Base-by-base conservation (phyloP, 805 yeast species). In the Saturnispora quitensis region DNA sequence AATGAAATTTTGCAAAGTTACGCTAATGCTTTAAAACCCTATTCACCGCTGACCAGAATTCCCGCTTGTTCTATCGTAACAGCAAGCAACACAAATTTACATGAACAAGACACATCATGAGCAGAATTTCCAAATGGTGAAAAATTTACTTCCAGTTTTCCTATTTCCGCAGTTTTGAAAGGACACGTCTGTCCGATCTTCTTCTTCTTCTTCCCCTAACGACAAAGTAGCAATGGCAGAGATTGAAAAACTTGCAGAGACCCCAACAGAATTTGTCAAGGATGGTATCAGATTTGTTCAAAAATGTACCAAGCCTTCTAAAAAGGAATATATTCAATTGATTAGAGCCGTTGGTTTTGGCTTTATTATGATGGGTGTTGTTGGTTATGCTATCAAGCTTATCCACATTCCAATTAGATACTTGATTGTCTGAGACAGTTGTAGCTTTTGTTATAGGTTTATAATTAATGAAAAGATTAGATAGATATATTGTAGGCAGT, bases 261-360 rank as follows among this genome's bases (percentile, higher is more conserved):
- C 87, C 55, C 97, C 98, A 62, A 77, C 82, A 57, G 97, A 89
- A 67, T 89, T 91, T 74, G 73, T 89, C 72, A 87, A 82, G 71
- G 97, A 93, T 63, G 97, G 98, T 57, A 72, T 84, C 54, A 87
- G 89, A 54, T 93, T 93, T 69, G 76, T 93, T 62, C 79, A 81
- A 67, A 88, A 88, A 71, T 91, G 98, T 75, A 84, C 93, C 65
- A 91, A 93, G 73, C 99, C 99, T 60, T 83, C 82, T 68, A 73
- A 77, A 66, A 87, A 85, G 78, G 99, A 91, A 73, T 91, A 87
- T 76, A 62, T 82, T 54, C 84, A 85, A 70, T 86, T 91, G 65
- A 79, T 93, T 58, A 86, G 93, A 72, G 97, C 97, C 50, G 98
- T 91, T 50, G 98, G 98, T 63, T 77, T 90, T 57, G 99, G 99